A percentile compares a stretch with the other conserved stretches of the same genome.
phyloP scores from a whole-genome alignment of 2,329 filamentous ascomycete genomes.

The Fusarium virguliforme region DNA sequence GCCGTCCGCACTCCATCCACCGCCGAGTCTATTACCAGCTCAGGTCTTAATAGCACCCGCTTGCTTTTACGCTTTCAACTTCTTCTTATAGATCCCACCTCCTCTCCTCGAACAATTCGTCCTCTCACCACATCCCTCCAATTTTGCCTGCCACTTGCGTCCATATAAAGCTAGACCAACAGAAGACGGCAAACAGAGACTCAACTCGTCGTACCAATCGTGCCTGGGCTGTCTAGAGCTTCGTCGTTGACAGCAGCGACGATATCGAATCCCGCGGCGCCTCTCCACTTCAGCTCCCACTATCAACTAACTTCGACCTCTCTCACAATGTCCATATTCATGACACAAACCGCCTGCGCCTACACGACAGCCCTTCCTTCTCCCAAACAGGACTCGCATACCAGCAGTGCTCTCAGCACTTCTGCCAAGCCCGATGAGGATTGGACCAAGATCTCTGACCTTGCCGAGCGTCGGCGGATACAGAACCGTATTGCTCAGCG shows the following conservation, averaged over 20 bases:
- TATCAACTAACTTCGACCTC: constrained; percentile 25
- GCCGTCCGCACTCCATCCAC: constrained; percentile 42
- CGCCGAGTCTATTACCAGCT: constrained; percentile 38
- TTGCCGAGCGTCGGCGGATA: constrained; percentile 92
- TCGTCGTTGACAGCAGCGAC: constrained; percentile 34
- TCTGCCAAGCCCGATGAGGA: constrained; percentile 97
- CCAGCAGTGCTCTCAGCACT: constrained; percentile 94
- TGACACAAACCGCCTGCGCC: constrained; percentile 55
- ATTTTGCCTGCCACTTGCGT: constrained; percentile 28
- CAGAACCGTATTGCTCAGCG: constrained; percentile 98
- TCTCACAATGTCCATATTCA: constrained; percentile 57
- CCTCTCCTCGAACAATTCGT: constrained; percentile 17
- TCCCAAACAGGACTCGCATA: constrained; percentile 80
- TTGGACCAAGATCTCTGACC: constrained; percentile 99
- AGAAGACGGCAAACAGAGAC: constrained; percentile 26
- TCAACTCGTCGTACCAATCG: constrained; percentile 14
- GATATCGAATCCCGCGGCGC: constrained; percentile 16
- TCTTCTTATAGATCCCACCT: constrained; percentile 30
- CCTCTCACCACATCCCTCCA: constrained; percentile 20
- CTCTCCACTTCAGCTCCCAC: constrained; percentile 21
- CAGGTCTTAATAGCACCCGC: constrained; percentile 23
- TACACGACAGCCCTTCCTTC: constrained; percentile 54
- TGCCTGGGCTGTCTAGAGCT: constrained; percentile 33
- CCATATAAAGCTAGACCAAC: constrained; percentile 24
- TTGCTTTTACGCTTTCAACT: constrained; percentile 17